phyloP scores from a whole-genome alignment of 208 protist species.

The Crithidia bombi region DNA sequence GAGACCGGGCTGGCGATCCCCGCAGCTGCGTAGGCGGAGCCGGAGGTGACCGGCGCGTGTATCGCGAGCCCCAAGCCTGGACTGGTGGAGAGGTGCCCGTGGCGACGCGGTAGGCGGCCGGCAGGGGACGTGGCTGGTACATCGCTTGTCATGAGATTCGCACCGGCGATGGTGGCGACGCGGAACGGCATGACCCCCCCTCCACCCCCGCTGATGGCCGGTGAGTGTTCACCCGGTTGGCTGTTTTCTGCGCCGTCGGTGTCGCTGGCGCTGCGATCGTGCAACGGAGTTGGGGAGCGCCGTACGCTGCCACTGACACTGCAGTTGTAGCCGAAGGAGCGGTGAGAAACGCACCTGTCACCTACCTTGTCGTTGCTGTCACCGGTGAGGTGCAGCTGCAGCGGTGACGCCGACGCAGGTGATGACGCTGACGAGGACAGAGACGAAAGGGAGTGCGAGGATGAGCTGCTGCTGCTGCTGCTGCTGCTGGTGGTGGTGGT shows the following conservation, averaged over 20 bases:
- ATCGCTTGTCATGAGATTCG: not conserved
- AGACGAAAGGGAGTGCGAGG: constrained; percentile 2
- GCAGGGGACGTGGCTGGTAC: not conserved
- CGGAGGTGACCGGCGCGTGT: too few relatives aligned
- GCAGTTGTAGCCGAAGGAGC: not conserved
- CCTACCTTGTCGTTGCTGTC: not conserved
- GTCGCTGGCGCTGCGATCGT: not conserved
- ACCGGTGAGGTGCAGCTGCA: not conserved
- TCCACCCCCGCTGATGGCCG: too few relatives aligned
- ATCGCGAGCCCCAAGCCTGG: too few relatives aligned
- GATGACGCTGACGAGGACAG: constrained; percentile 5
- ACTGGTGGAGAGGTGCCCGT: too few relatives aligned
- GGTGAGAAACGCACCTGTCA: not conserved
- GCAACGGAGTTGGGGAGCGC: not conserved
- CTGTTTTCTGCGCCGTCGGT: not conserved
- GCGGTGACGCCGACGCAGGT: not conserved
- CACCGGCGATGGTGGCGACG: not conserved
- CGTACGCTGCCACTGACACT: not conserved
- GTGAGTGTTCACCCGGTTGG: not conserved
- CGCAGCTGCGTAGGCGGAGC: not conserved
- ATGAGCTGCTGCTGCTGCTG: too few relatives aligned
- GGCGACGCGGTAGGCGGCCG: not conserved
- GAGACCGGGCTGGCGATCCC: not conserved
- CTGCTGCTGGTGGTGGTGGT: too few relatives aligned
- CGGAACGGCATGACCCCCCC: not conserved